These are phyloP conservation scores for Marasmius fiardii DNA, from an alignment of 1,284 basidiomycete genomes.

Conservation along the genomic window DNA sequence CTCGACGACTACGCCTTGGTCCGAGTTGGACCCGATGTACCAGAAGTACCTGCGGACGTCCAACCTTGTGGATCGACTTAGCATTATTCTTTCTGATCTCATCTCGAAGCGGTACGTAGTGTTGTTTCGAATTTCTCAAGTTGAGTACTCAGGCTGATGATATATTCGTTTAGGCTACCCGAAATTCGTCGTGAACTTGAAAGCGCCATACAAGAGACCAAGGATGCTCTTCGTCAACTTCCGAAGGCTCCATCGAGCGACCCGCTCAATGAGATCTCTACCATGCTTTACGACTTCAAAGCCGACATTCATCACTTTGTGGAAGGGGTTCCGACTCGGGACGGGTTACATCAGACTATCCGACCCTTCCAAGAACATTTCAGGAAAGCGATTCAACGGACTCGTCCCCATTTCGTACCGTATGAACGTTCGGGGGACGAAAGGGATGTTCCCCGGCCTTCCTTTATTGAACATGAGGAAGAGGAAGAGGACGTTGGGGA, in stretches of 20 bases:
- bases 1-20: slow-evolving; percentile 53
- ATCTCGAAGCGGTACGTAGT: slow-evolving; percentile 50
- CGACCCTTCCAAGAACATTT: slow-evolving; percentile 48
- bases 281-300: slow-evolving; percentile 42
- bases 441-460: neutral
- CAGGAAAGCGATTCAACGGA: slow-evolving; percentile 40
- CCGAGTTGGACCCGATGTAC: slow-evolving; percentile 41
- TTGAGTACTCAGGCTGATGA: neutral
- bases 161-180: slow-evolving; percentile 46
- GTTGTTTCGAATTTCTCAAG: neutral
- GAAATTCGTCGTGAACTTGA: slow-evolving; percentile 51
- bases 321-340: slow-evolving; percentile 45
- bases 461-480: slow-evolving; percentile 16
- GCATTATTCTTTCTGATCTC: slow-evolving; percentile 51
- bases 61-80: slow-evolving; percentile 52
- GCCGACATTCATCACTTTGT: slow-evolving; percentile 41
- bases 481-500: neutral
- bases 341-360: slow-evolving; percentile 53
- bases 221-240: slow-evolving; percentile 32
- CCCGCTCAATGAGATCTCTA: slow-evolving; percentile 51
- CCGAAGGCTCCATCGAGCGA: slow-evolving; percentile 53
- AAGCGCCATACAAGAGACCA: slow-evolving; percentile 38
- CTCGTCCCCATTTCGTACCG: slow-evolving; percentile 49
- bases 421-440: neutral
- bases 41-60: slow-evolving; percentile 51